Evolutionary conservation across 2,329 filamentous ascomycete species (phyloP).

Genomic region (Drechslerella coelobrocha): DNA sequence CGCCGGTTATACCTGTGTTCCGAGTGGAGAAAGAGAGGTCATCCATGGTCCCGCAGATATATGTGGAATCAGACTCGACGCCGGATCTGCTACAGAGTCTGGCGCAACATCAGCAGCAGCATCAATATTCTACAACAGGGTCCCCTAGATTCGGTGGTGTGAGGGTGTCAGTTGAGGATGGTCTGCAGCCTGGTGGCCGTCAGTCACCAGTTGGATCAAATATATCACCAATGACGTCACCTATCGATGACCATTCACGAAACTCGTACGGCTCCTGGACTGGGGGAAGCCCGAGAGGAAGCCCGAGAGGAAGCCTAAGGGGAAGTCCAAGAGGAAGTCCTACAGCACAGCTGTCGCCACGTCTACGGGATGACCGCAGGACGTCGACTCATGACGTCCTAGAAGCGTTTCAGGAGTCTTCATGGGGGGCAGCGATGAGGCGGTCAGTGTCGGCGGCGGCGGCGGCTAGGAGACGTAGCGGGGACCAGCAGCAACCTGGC

Average conservation of each 20-base stretch:
- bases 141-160: conserved; percentile 22
- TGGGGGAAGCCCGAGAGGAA: conserved; percentile 32
- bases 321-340: background rate
- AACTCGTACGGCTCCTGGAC: conserved; percentile 27
- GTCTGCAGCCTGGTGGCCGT: conserved; percentile 25
- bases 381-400: conserved; percentile 53
- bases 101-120: conserved; percentile 1
- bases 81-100: conserved; percentile 30
- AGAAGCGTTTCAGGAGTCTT: conserved; percentile 52
- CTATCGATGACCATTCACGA: conserved; percentile 16
- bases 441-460: conserved; percentile 36
- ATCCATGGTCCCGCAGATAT: conserved; percentile 46
- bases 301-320: conserved; percentile 7
- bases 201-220: conserved; percentile 47
- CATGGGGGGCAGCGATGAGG: conserved; percentile 50
- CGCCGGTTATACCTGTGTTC: conserved; percentile 46
- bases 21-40: conserved; percentile 40
- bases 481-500: conserved; percentile 30
- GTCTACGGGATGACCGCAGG: conserved; percentile 45
- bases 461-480: conserved; percentile 29
- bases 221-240: conserved; percentile 51
- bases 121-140: conserved; percentile 20
- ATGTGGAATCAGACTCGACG: conserved; percentile 47
- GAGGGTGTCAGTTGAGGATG: conserved; percentile 38
- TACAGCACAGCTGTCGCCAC: conserved; percentile 23